Percentiles rank a stretch among this genome's conserved stretches.
Conservation (phyloP, 2,329 filamentous ascomycete species). For the Hypoxylon sp. region DNA sequence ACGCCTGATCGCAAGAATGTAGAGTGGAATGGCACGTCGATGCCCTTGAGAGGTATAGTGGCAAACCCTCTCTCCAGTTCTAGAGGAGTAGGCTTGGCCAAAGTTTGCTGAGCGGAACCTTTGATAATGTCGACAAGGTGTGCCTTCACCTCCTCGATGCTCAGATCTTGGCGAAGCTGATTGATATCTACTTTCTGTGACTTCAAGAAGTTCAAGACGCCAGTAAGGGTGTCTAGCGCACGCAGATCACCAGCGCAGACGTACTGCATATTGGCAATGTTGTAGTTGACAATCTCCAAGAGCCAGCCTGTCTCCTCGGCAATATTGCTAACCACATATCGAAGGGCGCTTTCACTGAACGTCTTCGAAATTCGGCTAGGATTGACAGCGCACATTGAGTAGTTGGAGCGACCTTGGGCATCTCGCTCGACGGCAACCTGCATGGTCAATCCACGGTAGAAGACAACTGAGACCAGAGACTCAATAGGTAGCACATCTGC, state of each 20-base stretch:
- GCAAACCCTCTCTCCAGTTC: constrained; percentile 95
- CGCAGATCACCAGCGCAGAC: constrained; percentile 79
- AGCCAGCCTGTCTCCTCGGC: constrained; percentile 95
- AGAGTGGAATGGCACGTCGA: constrained; percentile 99
- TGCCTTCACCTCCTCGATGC: constrained; percentile 90
- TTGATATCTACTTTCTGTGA: constrained; percentile 98
- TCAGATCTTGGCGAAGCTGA: constrained; percentile 86
- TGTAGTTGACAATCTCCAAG: constrained; percentile 98
- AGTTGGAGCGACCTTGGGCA: constrained; percentile 92
- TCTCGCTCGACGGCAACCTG: constrained; percentile 99
- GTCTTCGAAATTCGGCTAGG: constrained; percentile 98
- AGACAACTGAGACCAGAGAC: constrained; percentile 96
- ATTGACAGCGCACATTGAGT: constrained; percentile 99
- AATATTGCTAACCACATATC: constrained; percentile 97
- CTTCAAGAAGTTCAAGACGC: constrained; percentile 95
- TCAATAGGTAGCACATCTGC: constrained; percentile 99
- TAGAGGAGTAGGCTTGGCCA: constrained; percentile 88
- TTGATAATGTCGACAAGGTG: constrained; percentile 93
- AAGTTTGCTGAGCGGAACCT: constrained; percentile 87
- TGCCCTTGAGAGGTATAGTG: constrained; percentile 95
- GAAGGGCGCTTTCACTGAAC: constrained; percentile 96
- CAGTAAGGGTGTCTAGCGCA: constrained; percentile 79
- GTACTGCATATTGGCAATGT: constrained; percentile 83
- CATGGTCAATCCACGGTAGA: constrained; percentile 99
- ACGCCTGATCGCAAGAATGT: constrained; percentile 98